Percentiles rank a stretch among this genome's conserved stretches.
phyloP scores from a whole-genome alignment of 116 monocot species.

The Papilionanthe hybrid region DNA sequence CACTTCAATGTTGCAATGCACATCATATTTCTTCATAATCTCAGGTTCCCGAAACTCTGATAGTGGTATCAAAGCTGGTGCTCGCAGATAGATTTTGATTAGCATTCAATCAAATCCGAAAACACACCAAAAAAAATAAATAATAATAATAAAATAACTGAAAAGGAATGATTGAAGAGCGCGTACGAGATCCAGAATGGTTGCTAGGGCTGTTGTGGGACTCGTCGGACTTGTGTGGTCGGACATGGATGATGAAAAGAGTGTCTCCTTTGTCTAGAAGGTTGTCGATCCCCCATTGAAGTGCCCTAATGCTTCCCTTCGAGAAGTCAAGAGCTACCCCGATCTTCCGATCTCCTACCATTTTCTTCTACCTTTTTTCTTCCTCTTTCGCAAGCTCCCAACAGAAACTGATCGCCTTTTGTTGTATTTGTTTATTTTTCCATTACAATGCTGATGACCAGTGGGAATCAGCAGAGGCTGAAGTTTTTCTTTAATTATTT shows the following conservation, averaged over 20 bases:
- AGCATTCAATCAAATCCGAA: not conserved
- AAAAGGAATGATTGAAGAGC: not conserved
- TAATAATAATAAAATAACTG: no score
- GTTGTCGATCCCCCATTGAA: conserved; percentile 63
- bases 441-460: no score
- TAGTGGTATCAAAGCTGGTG: conserved; percentile 62
- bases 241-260: conserved; percentile 57
- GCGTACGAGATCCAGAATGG: conserved; percentile 50
- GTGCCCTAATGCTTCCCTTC: conserved; percentile 57
- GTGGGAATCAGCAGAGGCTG: no score
- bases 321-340: conserved; percentile 74
- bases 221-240: conserved; percentile 14
- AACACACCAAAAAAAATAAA: no score
- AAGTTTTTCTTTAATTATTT: no score
- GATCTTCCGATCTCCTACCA: conserved; percentile 46
- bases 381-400: not conserved
- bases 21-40: conserved; percentile 44
- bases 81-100: conserved; percentile 1
- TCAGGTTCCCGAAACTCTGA: conserved; percentile 58
- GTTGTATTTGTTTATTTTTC: not conserved
- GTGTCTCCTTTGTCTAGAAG: conserved; percentile 57
- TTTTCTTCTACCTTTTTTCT: not conserved
- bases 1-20: conserved; percentile 46
- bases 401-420: not conserved
- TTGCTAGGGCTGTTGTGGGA: conserved; percentile 40